phyloP scores from a whole-genome alignment of 2,329 filamentous ascomycete genomes.

The Paramyrothecium roridum region DNA sequence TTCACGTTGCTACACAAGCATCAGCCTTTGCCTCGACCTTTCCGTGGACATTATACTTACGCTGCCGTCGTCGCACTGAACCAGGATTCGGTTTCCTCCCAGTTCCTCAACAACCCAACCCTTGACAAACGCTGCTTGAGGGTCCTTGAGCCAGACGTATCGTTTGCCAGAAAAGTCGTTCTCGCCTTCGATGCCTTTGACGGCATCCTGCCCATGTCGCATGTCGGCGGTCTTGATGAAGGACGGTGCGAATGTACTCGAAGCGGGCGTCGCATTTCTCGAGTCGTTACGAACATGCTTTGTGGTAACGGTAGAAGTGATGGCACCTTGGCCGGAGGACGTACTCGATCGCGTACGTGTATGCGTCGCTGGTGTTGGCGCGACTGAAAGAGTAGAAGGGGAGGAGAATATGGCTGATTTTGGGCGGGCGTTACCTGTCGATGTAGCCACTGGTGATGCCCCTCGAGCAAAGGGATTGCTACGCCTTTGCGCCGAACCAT shows the following conservation, averaged over 20 bases:
- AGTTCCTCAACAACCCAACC: conserved; percentile 88
- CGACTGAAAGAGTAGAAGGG: conserved; percentile 41
- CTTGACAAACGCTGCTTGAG: conserved; percentile 82
- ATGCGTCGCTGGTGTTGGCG: conserved; percentile 49
- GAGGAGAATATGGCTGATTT: conserved; percentile 73
- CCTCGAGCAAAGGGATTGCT: conserved; percentile 77
- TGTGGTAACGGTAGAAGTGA: conserved; percentile 30
- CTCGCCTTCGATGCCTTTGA: conserved; percentile 84
- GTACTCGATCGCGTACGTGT: conserved; percentile 67
- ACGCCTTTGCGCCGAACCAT: conserved; percentile 61
- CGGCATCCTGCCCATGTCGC: conserved; percentile 51
- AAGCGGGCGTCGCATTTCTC: conserved; percentile 58
- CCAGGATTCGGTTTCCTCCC: conserved; percentile 64
- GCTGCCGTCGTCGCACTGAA: conserved; percentile 91
- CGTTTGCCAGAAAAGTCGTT: conserved; percentile 98
- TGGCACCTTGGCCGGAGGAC: conserved; percentile 39
- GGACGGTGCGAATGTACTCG: conserved; percentile 87
- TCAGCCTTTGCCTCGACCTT: conserved; percentile 11
- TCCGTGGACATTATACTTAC: conserved; percentile 47
- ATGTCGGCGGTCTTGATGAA: conserved; percentile 91
- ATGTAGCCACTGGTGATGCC: conserved; percentile 55
- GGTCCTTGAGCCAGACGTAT: conserved; percentile 95
- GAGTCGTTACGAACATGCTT: conserved; percentile 56
- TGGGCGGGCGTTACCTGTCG: conserved; percentile 55
- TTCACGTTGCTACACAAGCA: conserved; percentile 67